Percentiles rank a stretch among this genome's conserved stretches.
Evolutionary conservation across 2,329 filamentous ascomycete species (phyloP).

Genomic region (Chaetomium strumarium): DNA sequence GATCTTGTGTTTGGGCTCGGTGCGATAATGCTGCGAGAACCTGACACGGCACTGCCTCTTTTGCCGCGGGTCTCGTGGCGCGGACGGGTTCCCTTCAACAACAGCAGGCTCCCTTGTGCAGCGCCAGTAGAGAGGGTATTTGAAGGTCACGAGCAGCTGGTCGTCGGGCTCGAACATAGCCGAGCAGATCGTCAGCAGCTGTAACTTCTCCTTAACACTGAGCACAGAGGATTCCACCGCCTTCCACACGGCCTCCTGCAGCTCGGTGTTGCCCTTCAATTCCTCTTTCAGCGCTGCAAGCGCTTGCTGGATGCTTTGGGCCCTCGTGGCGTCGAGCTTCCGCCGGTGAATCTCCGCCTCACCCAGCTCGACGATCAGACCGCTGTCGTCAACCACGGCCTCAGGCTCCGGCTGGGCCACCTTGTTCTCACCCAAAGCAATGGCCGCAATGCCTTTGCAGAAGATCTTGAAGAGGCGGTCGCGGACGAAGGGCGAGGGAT

Average conservation of each 20-base stretch:
- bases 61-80: constrained; percentile 4
- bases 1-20: constrained; percentile 15
- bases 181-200: constrained; percentile 46
- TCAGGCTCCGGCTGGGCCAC: constrained; percentile 23
- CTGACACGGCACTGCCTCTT: constrained; percentile 20
- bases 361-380: constrained; percentile 44
- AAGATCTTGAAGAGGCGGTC: constrained; percentile 54
- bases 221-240: constrained; percentile 43
- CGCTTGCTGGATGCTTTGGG: constrained; percentile 42
- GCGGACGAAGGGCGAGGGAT: constrained; percentile 58
- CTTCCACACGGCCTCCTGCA: constrained; percentile 44
- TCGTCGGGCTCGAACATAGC: constrained; percentile 45
- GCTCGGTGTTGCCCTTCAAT: constrained; percentile 38
- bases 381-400: constrained; percentile 32
- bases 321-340: constrained; percentile 43
- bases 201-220: constrained; percentile 43
- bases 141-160: constrained; percentile 41
- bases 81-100: constrained; percentile 14
- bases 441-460: constrained; percentile 53
- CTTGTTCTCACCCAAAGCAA: constrained; percentile 57
- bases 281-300: constrained; percentile 43
- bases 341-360: constrained; percentile 38
- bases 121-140: constrained; percentile 42
- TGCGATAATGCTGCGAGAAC: constrained; percentile 22
- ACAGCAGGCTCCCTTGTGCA: constrained; percentile 25